Base-by-base conservation (phyloP, 1,284 basidiomycete genomes). In the Irpex sp. region DNA sequence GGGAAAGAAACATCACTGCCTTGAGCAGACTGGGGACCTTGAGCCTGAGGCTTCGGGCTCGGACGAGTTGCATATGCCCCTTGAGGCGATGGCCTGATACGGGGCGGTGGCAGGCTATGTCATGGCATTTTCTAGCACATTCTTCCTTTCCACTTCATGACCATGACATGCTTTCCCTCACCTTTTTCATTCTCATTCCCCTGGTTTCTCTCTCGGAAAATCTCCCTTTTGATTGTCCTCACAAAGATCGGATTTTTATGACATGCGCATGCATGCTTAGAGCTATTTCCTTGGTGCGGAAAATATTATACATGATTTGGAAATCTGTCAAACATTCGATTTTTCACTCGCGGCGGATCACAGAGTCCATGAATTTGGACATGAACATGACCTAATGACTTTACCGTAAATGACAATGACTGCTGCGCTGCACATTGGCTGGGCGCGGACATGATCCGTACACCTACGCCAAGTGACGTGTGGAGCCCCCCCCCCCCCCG, bases 1-100 rank as follows among this genome's bases (percentile, higher is more conserved):
- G 50, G 60, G 60, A 43, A 80, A 62, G 35, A 64, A 80, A 69
- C 79, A 80, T 66, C 87, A 88, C 70, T 65, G 61, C 9, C 71
- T 68, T 75, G 37, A 83, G 82, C 67, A 63, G 46, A 67, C 67
- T n/a, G 51, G 17, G 49, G 26, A 15, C n/a, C 11, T n/a, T 15
- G 39, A 46, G 39, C 39, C 39, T 46, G 39, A 11, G 21, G 50
- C 55, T 37, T 51, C 50, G 19, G 50, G 17, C 26, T 33, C 60
- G 37, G 8, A 50, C 56, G 46, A 61, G n/a, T 35, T 64, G 7
- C 46, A 46, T 9, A 19, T 13, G 26, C 65, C 36, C 47, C 15
- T n/a, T 15, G 7, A 13, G 46, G 53, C 43, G 50, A 46, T 26
- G n/a, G 37, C 33, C 39, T 58, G 50, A 51, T 19, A 19, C 19